Evolutionary conservation across 108 stramenopile genomes (phyloP), one percentile per base, ranked within the genome.

Genomic region (Nannochloropsis gaditana): DNA sequence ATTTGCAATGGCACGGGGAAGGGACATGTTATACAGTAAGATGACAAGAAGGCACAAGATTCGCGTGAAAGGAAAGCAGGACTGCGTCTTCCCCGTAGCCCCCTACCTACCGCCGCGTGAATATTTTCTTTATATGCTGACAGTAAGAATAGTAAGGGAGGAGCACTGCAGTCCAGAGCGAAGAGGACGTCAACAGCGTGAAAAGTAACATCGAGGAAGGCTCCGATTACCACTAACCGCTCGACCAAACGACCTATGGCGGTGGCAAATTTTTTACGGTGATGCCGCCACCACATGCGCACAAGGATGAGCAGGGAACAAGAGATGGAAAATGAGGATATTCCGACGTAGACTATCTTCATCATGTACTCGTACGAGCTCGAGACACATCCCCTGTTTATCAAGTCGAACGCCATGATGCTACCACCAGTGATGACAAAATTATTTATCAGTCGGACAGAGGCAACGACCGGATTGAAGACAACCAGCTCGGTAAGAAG

Each of bases 211-310:
- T 73, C 59, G 59, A 73, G 59, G n/a, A 15, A 73, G 3, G 59
- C 59, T 8, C 59, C 59, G n/a, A 73, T n/a, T n/a, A 73, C n/a
- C 59, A 73, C 59, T 3, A 73, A 6, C 19, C n/a, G 59, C 59
- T 73, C 59, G 2, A 73, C n/a, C 15, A 73, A n/a, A n/a, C 59
- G 59, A 73, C 59, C 59, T n/a, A 73, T 73, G 59, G 59, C 59
- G 5, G 59, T 73, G 59, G 59, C n/a, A n/a, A n/a, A n/a, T 8
- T 73, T 73, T 8, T 73, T 73, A n/a, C 59, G 59, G 59, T 73
- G 59, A 73, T 15, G 19, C n/a, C 59, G 15, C 59, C 59, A 73
- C 59, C 59, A 73, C 59, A 73, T 73, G 59, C 59, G 59, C 59
- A 15, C 59, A 73, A 73, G 59, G 19, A 73, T n/a, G 4, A 73